A percentile compares a stretch with the other conserved stretches of the same genome.
Conservation (phyloP, 2,329 filamentous ascomycete genomes). For the Amauroascus niger region DNA sequence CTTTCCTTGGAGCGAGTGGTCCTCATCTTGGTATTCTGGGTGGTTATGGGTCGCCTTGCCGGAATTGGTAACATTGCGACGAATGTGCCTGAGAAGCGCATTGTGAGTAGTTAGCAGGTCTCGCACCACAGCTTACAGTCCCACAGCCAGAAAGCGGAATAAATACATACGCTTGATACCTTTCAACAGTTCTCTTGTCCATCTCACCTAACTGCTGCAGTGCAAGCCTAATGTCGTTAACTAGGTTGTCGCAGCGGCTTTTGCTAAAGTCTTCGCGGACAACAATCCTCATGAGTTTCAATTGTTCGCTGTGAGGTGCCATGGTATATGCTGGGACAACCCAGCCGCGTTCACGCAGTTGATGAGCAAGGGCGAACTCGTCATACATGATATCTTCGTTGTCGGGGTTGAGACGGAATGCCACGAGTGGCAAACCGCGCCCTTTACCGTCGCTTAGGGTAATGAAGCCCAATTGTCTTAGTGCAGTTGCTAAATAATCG, state of each 20-base stretch:
- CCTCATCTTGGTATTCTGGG: conserved; percentile 56
- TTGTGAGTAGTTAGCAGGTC: conserved; percentile 4
- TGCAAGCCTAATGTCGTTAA: conserved; percentile 70
- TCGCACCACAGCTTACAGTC: not conserved
- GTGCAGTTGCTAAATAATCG: conserved; percentile 69
- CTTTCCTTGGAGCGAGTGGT: conserved; percentile 82
- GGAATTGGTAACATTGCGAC: conserved; percentile 45
- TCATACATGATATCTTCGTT: conserved; percentile 50
- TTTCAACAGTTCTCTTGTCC: conserved; percentile 60
- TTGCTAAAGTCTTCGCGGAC: conserved; percentile 87
- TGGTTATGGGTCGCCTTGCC: conserved; percentile 46
- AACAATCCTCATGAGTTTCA: conserved; percentile 89
- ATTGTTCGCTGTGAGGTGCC: conserved; percentile 71
- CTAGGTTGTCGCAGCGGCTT: conserved; percentile 66
- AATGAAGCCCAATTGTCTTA: conserved; percentile 68
- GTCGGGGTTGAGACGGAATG: conserved; percentile 63
- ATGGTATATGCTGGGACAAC: conserved; percentile 94
- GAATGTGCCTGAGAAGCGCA: conserved; percentile 39
- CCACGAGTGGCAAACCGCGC: conserved; percentile 75
- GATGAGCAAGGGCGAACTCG: conserved; percentile 72
- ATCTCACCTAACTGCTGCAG: conserved; percentile 61
- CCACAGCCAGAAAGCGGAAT: not conserved
- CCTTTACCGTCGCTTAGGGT: conserved; percentile 78
- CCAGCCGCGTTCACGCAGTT: conserved; percentile 79
- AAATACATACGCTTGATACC: conserved; percentile 53